Percentiles rank a stretch among this genome's conserved stretches.
These are phyloP conservation scores for Phaseolus coccineus DNA, from an alignment of 331 rosid genomes.

Conservation along the genomic window DNA sequence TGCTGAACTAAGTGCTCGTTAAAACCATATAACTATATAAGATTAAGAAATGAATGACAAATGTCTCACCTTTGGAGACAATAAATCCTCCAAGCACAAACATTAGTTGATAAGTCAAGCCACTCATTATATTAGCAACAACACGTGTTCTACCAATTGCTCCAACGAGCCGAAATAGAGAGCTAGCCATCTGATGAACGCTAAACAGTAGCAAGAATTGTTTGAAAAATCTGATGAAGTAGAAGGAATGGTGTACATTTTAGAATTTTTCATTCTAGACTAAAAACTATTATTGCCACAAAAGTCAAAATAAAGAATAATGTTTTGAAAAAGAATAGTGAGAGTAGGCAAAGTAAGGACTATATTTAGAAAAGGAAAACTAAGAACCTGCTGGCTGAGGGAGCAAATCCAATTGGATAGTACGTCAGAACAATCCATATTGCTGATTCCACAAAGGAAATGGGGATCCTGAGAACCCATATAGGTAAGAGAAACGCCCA, in stretches of 20 bases:
- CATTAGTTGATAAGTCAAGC: slow-evolving; percentile 44
- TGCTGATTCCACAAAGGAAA: slow-evolving; percentile 42
- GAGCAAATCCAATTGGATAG: slow-evolving; percentile 59
- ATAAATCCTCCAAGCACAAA: slow-evolving; percentile 71
- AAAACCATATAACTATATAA: not conserved
- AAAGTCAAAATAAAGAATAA: not conserved
- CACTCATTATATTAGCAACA: slow-evolving; percentile 54
- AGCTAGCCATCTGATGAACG: slow-evolving; percentile 64
- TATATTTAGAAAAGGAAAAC: not conserved
- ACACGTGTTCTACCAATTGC: slow-evolving; percentile 61
- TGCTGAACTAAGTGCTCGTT: not conserved
- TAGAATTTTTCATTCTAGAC: not conserved
- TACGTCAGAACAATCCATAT: slow-evolving; percentile 59
- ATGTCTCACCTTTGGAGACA: slow-evolving; percentile 52
- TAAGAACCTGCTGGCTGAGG: slow-evolving; percentile 36
- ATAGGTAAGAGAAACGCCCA: slow-evolving; percentile 55
- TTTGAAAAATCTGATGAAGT: slow-evolving; percentile 57
- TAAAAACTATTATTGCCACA: not conserved
- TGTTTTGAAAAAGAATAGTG: not conserved
- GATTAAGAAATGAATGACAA: slow-evolving; percentile 16
- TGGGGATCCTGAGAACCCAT: slow-evolving; percentile 46
- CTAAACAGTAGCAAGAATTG: slow-evolving; percentile 55
- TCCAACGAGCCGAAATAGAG: slow-evolving; percentile 62
- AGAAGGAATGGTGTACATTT: not conserved
- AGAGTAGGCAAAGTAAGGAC: not conserved